A percentile compares a stretch with the other conserved stretches of the same genome.
Evolutionary conservation across 805 yeast genomes (phyloP).

Genomic region (Hanseniaspora osmophila): DNA sequence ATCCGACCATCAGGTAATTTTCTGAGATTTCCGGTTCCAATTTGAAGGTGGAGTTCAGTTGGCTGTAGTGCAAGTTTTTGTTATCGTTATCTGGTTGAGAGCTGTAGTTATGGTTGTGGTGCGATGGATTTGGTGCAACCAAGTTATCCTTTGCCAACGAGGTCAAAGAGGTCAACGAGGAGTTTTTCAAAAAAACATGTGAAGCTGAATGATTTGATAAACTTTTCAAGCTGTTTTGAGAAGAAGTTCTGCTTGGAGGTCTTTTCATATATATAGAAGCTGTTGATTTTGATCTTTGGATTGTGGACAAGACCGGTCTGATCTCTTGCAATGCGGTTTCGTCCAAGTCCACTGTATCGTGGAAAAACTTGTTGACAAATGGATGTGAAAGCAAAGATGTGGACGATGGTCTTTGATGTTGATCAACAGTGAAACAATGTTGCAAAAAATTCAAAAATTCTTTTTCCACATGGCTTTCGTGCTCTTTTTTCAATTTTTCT

Average conservation of each 20-base stretch:
- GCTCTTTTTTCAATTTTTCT: constrained; percentile 45
- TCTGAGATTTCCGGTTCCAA: constrained; percentile 20
- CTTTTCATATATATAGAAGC: constrained; percentile 13
- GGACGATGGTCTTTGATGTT: constrained; percentile 33
- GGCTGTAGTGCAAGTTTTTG: background rate
- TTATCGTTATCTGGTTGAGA: background rate
- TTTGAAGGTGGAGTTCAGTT: constrained; percentile 17
- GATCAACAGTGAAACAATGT: constrained; percentile 36
- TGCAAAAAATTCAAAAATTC: constrained; percentile 47
- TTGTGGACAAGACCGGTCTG: too few relatives aligned
- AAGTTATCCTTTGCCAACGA: too few relatives aligned
- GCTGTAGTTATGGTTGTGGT: background rate
- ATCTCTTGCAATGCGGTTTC: too few relatives aligned
- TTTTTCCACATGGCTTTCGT: constrained; percentile 20
- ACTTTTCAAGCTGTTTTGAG: background rate
- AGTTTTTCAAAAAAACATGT: too few relatives aligned
- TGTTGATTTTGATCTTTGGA: constrained; percentile 11
- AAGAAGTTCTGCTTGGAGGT: constrained; percentile 13
- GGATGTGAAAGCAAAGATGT: constrained; percentile 32
- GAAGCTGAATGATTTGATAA: background rate
- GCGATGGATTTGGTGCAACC: too few relatives aligned
- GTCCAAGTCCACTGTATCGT: background rate
- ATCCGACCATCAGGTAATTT: constrained; percentile 21
- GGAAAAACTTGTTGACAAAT: constrained; percentile 11
- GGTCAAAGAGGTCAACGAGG: too few relatives aligned